Evolutionary conservation across 176 grass and related monocot genomes (phyloP).

Genomic region (Elaeis guineensis): DNA sequence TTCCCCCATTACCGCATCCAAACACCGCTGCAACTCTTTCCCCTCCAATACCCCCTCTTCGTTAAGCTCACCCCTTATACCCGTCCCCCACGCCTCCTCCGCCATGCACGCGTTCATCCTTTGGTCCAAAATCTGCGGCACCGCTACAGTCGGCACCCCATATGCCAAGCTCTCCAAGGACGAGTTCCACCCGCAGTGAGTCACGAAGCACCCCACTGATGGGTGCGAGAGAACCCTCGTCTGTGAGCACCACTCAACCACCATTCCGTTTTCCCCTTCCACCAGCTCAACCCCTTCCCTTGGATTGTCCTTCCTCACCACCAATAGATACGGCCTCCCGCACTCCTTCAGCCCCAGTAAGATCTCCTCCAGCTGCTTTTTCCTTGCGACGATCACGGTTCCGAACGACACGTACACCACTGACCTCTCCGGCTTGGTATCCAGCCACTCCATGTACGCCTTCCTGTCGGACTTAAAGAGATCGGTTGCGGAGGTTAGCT

Average conservation of each 20-base stretch:
- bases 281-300: not conserved
- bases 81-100: conserved; percentile 28
- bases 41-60: conserved; percentile 23
- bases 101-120: conserved; percentile 43
- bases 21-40: conserved; percentile 20
- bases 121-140: conserved; percentile 38
- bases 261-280: conserved; percentile 13
- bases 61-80: conserved; percentile 18
- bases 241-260: conserved; percentile 36
- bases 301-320: conserved; percentile 39
- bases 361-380: conserved; percentile 30
- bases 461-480: conserved; percentile 32
- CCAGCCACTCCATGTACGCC: conserved; percentile 56
- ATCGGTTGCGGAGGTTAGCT: not conserved
- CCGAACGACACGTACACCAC: conserved; percentile 54
- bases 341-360: conserved; percentile 14
- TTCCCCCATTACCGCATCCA: conserved; percentile 34
- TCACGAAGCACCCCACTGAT: conserved; percentile 58
- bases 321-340: conserved; percentile 33
- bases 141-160: conserved; percentile 47
- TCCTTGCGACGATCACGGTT: conserved; percentile 7
- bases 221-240: conserved; percentile 41
- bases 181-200: conserved; percentile 65
- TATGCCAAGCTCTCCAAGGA: conserved; percentile 32
- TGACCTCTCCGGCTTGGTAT: conserved; percentile 26